Evolutionary conservation across 2,329 filamentous ascomycete species (phyloP).

Genomic region (Aureobasidium sp.): DNA sequence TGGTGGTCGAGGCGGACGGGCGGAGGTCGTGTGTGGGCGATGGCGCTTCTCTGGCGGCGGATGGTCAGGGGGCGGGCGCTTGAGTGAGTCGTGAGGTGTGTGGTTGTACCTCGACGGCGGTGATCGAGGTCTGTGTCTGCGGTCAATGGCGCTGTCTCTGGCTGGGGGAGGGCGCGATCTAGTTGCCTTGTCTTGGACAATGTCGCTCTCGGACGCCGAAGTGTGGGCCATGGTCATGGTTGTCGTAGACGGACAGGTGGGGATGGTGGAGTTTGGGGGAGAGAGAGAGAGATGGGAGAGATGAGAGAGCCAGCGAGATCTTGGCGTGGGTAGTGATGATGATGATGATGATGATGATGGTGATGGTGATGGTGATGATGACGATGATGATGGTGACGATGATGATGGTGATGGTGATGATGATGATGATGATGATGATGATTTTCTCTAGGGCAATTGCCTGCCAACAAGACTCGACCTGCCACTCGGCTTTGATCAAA

Average conservation of each 20-base stretch:
- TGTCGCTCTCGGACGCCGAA: slow-evolving; percentile 78
- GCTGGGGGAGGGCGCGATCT: slow-evolving; percentile 56
- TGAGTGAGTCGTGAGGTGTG: slow-evolving; percentile 25
- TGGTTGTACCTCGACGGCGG: slow-evolving; percentile 26
- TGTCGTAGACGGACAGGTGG: not conserved
- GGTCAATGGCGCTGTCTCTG: slow-evolving; percentile 84
- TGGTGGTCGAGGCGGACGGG: slow-evolving; percentile 14
- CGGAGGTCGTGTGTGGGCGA: slow-evolving; percentile 17
- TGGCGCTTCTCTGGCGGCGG: slow-evolving; percentile 25
- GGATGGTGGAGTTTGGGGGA: not conserved
- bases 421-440: no score
- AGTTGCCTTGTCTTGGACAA: slow-evolving; percentile 86
- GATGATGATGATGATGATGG: no score
- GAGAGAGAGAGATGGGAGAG: not conserved
- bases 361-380: no score
- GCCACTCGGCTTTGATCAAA: no score
- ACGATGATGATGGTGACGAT: no score
- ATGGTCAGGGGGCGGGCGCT: slow-evolving; percentile 39
- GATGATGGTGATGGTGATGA: no score
- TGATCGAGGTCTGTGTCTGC: slow-evolving; percentile 65
- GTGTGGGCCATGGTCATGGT: slow-evolving; percentile 37
- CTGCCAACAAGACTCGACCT: no score
- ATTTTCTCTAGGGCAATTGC: no score
- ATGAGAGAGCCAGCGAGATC: no score
- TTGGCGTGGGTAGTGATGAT: no score